Base-by-base conservation (phyloP, 139 green algal species). In the Volvox reticuliferus region DNA sequence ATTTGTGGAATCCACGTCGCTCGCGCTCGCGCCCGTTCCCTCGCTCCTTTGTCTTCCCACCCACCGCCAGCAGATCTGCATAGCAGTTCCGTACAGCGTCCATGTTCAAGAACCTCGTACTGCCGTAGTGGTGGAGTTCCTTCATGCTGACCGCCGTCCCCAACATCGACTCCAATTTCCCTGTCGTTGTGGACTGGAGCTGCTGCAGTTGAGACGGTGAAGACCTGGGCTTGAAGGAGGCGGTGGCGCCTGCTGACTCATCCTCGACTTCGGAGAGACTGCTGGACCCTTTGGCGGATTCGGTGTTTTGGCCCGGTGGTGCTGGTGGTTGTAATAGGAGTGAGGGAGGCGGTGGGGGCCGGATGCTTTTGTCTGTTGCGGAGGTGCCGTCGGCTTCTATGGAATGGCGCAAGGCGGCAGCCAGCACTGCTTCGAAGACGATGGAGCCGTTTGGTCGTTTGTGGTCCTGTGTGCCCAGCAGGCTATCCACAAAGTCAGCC, bases 381-480 rank as follows among this genome's bases (percentile, higher is more conserved):
- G 44, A 55, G 9, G 9, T 55, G 44, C 44, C 44, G 12, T 75
- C 67, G 67, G 22, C 12, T 12, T 32, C 73, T n/a, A 18, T 18
- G 55, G 80, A 21, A 32, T 87, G 55, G 12, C 61, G 80, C 55
- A 87, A 33, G 55, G 80, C 80, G 12, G 55, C 55, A 1, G n/a
- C 32, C n/a, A 87, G 61, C 1, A 87, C 80, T 16, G 80, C 80
- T 18, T 87, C 61, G 17, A 87, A 76, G 26, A 87, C n/a, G 55
- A 75, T 75, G 80, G 55, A 87, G 61, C 80, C 80, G 6, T 87
- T 61, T 3, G 80, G 79, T 22, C 44, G 37, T 26, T 33, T 20
- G 21, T 68, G 37, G 1, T 85, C 79, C 37, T 85, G 79, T 24
- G 79, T 85, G 16, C 79, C 79, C 79, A 85, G 79, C 19, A 85